Evolutionary conservation across 2,329 filamentous ascomycete genomes (phyloP).

Genomic region (Colletotrichum filicis): DNA sequence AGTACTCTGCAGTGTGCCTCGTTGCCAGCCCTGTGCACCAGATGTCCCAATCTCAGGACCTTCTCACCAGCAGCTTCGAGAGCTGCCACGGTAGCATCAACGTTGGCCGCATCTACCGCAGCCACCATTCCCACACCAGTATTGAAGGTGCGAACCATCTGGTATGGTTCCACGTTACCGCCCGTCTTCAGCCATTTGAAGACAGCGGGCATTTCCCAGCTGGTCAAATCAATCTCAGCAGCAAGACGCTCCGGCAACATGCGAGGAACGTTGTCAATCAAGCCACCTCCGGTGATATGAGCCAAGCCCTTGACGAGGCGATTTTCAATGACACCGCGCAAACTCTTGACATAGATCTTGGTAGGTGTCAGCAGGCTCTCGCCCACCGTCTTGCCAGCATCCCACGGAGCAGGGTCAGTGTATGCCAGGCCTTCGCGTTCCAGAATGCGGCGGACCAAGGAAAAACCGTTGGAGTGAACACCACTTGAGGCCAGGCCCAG

Average conservation of each 20-base stretch:
- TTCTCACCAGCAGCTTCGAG: slow-evolving; percentile 78
- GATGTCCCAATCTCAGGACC: slow-evolving; percentile 79
- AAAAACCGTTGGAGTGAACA: slow-evolving; percentile 97
- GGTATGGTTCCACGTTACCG: slow-evolving; percentile 76
- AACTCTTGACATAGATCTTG: slow-evolving; percentile 88
- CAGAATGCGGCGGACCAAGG: slow-evolving; percentile 91
- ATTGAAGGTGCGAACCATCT: slow-evolving; percentile 96
- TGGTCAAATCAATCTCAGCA: slow-evolving; percentile 81
- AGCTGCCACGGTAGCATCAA: slow-evolving; percentile 66
- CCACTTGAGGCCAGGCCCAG: slow-evolving; percentile 88
- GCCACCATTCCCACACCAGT: slow-evolving; percentile 94
- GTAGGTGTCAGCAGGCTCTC: slow-evolving; percentile 87
- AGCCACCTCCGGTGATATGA: slow-evolving; percentile 95
- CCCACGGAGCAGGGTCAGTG: slow-evolving; percentile 81
- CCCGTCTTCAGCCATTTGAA: slow-evolving; percentile 86
- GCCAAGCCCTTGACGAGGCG: slow-evolving; percentile 88
- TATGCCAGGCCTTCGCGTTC: slow-evolving; percentile 78
- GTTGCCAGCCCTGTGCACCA: slow-evolving; percentile 70
- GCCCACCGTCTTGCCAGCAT: slow-evolving; percentile 71
- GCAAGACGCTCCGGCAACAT: slow-evolving; percentile 85
- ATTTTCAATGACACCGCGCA: slow-evolving; percentile 73
- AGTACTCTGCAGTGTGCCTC: slow-evolving; percentile 61
- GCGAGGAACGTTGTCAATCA: slow-evolving; percentile 93
- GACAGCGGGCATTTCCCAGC: slow-evolving; percentile 81
- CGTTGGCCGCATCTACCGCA: slow-evolving; percentile 76